Percentiles rank a stretch among this genome's conserved stretches.
phyloP scores from a whole-genome alignment of 148 eudicot species.

The Silene conica region DNA sequence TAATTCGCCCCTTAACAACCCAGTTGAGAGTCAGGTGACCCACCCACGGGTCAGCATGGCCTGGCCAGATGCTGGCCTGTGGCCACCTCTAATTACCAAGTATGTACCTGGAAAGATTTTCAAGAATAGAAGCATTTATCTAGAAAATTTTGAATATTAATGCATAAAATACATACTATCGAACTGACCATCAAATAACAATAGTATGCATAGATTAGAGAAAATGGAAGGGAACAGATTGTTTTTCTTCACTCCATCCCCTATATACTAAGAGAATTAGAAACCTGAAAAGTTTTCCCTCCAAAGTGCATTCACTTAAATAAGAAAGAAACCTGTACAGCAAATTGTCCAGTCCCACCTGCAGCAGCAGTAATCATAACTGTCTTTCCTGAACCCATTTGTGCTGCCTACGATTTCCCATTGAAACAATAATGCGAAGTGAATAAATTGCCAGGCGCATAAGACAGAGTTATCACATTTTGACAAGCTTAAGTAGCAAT shows the following conservation, averaged over 20 bases:
- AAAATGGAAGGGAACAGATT: background rate
- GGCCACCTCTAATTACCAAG: background rate
- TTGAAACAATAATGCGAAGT: slow-evolving; percentile 1
- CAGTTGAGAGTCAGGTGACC: no score
- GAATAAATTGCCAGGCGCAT: background rate
- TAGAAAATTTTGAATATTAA: background rate
- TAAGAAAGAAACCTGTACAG: slow-evolving; percentile 69
- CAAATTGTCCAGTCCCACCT: slow-evolving; percentile 98
- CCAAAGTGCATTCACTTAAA: no score
- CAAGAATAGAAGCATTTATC: background rate
- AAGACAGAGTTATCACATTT: background rate
- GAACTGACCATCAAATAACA: background rate
- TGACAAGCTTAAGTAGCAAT: background rate
- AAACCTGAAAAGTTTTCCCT: no score
- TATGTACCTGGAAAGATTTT: background rate
- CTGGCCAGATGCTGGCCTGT: no score
- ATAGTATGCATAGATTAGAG: background rate
- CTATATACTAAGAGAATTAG: no score
- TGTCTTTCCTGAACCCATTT: slow-evolving; percentile 70
- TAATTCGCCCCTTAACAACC: no score
- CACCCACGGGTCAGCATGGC: no score
- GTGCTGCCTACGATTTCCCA: slow-evolving; percentile 63
- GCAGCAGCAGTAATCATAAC: slow-evolving; percentile 98
- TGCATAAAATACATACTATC: background rate
- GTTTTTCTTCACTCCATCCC: background rate